Evolutionary conservation across 1,284 basidiomycete genomes (phyloP).

Genomic region (Vanrija humicola): DNA sequence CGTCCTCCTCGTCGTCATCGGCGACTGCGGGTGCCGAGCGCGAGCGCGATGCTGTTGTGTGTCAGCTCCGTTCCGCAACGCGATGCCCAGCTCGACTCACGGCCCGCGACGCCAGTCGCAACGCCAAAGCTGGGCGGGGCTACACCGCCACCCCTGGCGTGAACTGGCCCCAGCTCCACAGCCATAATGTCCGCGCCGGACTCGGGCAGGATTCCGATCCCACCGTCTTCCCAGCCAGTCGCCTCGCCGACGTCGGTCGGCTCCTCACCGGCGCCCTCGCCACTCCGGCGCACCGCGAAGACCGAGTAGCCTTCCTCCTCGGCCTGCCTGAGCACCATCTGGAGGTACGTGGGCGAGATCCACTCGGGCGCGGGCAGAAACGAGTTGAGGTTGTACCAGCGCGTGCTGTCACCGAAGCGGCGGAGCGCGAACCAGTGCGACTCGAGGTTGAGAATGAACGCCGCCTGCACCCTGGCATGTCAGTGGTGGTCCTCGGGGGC

Average conservation of each 20-base stretch:
- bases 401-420: slow-evolving; percentile 58
- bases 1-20: slow-evolving; percentile 14
- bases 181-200: slow-evolving; percentile 42
- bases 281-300: slow-evolving; percentile 61
- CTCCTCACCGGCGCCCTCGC: slow-evolving; percentile 18
- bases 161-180: slow-evolving; percentile 38
- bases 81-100: slow-evolving; percentile 11
- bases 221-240: slow-evolving; percentile 43
- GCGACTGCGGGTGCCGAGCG: neutral
- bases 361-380: slow-evolving; percentile 68
- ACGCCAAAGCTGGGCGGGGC: neutral
- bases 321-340: slow-evolving; percentile 80
- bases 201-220: slow-evolving; percentile 39
- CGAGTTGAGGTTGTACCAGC: slow-evolving; percentile 92
- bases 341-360: slow-evolving; percentile 76
- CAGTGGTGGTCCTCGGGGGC: neutral
- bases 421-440: slow-evolving; percentile 88
- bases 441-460: slow-evolving; percentile 80
- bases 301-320: slow-evolving; percentile 87
- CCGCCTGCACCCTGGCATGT: slow-evolving; percentile 65
- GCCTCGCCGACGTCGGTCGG: slow-evolving; percentile 23
- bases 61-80: neutral
- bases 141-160: slow-evolving; percentile 22
- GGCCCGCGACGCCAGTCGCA: neutral
- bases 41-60: slow-evolving; percentile 11